Evolutionary conservation across 257 asterid genomes (phyloP).

Genomic region (Solanum medicagineum): DNA sequence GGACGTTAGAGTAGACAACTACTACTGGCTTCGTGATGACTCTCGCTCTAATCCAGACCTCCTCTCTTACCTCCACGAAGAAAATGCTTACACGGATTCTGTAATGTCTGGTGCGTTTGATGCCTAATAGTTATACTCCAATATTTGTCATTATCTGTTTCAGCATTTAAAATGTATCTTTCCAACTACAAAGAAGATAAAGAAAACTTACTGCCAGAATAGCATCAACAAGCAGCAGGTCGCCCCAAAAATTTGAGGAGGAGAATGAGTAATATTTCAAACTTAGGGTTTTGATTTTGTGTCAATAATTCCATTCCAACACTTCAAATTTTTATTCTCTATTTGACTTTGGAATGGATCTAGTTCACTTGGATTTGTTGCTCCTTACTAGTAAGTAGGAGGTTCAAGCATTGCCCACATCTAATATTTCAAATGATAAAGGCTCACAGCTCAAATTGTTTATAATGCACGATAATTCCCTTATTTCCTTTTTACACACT

Average conservation of each 20-base stretch:
- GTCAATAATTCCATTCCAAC: background rate
- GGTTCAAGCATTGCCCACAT: background rate
- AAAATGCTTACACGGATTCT: slow-evolving; percentile 58
- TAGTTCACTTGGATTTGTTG: background rate
- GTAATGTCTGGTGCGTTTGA: slow-evolving; percentile 61
- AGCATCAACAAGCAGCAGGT: background rate
- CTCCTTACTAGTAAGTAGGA: background rate
- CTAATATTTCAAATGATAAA: background rate
- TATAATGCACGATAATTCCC: background rate
- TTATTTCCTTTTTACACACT: background rate
- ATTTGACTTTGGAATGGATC: background rate
- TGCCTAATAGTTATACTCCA: background rate
- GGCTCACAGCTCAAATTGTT: background rate
- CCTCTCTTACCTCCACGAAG: slow-evolving; percentile 46
- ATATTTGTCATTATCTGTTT: no score
- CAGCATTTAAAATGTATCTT: background rate
- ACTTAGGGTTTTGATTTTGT: background rate
- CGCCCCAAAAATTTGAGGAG: background rate
- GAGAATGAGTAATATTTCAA: background rate
- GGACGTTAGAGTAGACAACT: slow-evolving; percentile 69
- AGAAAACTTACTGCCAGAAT: background rate
- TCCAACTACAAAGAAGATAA: background rate
- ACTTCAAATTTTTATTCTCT: background rate
- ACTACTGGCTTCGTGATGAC: slow-evolving; percentile 97
- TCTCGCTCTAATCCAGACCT: slow-evolving; percentile 59